A percentile compares a stretch with the other conserved stretches of the same genome.
Evolutionary conservation across 495 filamentous ascomycete genomes (phyloP).

Genomic region (Poronia punctata): DNA sequence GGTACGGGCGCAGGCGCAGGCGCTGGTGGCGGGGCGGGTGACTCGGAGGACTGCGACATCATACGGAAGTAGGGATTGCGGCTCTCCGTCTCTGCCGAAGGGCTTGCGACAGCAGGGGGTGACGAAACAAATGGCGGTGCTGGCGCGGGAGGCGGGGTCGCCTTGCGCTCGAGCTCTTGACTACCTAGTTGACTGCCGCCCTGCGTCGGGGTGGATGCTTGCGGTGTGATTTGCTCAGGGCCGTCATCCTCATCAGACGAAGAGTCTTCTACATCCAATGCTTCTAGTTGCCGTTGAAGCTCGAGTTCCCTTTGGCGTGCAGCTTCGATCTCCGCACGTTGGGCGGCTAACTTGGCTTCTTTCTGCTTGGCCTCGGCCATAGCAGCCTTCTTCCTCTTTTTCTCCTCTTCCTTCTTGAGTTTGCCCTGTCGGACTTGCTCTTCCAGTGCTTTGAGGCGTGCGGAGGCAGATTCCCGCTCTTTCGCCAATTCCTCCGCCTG

Average conservation of each 20-base stretch:
- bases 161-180: conserved; percentile 46
- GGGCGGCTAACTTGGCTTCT: conserved; percentile 73
- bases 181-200: conserved; percentile 43
- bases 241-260: conserved; percentile 87
- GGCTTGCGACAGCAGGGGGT: conserved; percentile 38
- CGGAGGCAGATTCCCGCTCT: conserved; percentile 75
- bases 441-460: conserved; percentile 79
- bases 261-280: conserved; percentile 64
- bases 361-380: conserved; percentile 81
- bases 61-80: conserved; percentile 47
- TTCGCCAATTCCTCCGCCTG: conserved; percentile 73
- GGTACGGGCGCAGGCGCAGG: conserved; percentile 37
- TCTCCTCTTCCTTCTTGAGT: conserved; percentile 95
- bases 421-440: conserved; percentile 92
- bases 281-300: conserved; percentile 78
- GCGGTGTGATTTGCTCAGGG: conserved; percentile 70
- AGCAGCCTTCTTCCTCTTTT: conserved; percentile 81
- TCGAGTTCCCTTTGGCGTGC: conserved; percentile 83
- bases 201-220: conserved; percentile 72
- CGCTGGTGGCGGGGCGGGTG: conserved; percentile 38
- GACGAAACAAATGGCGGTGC: conserved; percentile 33
- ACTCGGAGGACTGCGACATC: conserved; percentile 43
- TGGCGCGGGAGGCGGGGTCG: conserved; percentile 39
- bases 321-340: conserved; percentile 86
- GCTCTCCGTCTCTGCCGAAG: conserved; percentile 41